Conservation (phyloP, 1,284 basidiomycete species). For the Anthracocystis setariae region DNA sequence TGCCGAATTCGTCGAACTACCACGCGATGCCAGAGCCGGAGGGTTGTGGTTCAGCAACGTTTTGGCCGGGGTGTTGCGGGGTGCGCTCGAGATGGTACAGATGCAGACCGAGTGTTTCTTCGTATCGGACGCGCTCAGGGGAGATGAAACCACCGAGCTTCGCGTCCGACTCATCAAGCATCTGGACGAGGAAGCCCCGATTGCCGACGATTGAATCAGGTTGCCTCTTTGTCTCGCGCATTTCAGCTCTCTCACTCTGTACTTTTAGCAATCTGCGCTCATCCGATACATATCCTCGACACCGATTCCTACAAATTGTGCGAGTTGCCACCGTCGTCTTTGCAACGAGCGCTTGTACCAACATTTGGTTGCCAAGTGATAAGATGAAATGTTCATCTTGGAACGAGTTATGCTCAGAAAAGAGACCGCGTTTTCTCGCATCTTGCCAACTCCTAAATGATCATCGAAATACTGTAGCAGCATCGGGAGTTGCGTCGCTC, state of each 20-base stretch:
- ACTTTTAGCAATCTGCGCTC: neutral
- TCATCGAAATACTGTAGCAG: neutral
- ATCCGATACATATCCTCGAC: neutral
- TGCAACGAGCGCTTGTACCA: no score
- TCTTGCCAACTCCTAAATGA: no score
- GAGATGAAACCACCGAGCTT: slow-evolving; percentile 94
- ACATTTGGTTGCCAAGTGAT: neutral
- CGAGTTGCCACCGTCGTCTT: no score
- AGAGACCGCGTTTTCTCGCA: no score
- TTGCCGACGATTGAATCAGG: slow-evolving; percentile 67
- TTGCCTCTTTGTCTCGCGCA: neutral
- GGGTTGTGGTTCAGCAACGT: slow-evolving; percentile 98
- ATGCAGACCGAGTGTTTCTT: slow-evolving; percentile 94
- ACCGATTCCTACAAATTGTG: no score
- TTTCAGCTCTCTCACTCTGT: neutral
- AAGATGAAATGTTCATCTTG: neutral
- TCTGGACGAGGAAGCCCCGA: slow-evolving; percentile 83
- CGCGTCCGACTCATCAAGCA: slow-evolving; percentile 88
- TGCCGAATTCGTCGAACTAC: slow-evolving; percentile 95
- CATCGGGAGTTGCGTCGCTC: slow-evolving; percentile 3
- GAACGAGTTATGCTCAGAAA: no score
- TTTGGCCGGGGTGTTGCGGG: slow-evolving; percentile 89
- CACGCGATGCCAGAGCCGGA: slow-evolving; percentile 77
- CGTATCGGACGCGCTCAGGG: slow-evolving; percentile 86
- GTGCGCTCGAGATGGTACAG: slow-evolving; percentile 98